phyloP scores from a whole-genome alignment of 2,329 filamentous ascomycete species.

The Fusarium sarcochroum region DNA sequence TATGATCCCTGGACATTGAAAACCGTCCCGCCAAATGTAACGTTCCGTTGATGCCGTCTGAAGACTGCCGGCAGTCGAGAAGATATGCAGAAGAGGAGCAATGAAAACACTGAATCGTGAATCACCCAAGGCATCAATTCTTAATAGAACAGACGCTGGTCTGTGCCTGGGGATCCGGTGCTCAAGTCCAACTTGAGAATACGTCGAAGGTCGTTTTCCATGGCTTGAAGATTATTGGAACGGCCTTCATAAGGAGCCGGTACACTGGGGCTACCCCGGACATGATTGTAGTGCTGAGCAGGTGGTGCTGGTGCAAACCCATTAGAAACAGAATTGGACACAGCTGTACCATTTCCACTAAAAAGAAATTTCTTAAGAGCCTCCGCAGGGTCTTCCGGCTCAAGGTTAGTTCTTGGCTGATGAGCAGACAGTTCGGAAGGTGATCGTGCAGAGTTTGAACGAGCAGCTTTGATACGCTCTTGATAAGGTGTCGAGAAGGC shows the following conservation, averaged over 20 bases:
- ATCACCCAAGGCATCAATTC: slow-evolving; percentile 22
- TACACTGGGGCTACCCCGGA: slow-evolving; percentile 14
- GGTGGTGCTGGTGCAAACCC: slow-evolving; percentile 42
- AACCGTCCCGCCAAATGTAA: slow-evolving; percentile 31
- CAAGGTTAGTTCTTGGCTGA: slow-evolving; percentile 21
- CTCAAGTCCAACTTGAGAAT: slow-evolving; percentile 63
- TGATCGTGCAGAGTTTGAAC: slow-evolving; percentile 51
- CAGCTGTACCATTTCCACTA: slow-evolving; percentile 52
- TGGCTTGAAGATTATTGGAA: slow-evolving; percentile 57
- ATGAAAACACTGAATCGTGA: slow-evolving; percentile 37
- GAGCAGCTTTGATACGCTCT: slow-evolving; percentile 71
- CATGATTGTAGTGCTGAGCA: slow-evolving; percentile 26
- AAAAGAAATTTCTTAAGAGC: slow-evolving; percentile 72
- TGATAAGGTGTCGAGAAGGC: slow-evolving; percentile 78
- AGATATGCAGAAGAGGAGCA: slow-evolving; percentile 44
- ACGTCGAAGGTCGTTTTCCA: slow-evolving; percentile 68
- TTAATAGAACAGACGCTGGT: slow-evolving; percentile 49
- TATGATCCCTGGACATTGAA: slow-evolving; percentile 22
- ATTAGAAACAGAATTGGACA: slow-evolving; percentile 27
- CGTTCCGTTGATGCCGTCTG: slow-evolving; percentile 41
- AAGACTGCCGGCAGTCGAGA: slow-evolving; percentile 42
- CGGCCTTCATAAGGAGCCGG: slow-evolving; percentile 22
- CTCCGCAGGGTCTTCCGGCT: slow-evolving; percentile 58
- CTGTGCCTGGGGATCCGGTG: slow-evolving; percentile 42
- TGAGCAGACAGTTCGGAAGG: slow-evolving; percentile 26